A percentile compares a stretch with the other conserved stretches of the same genome.
These are phyloP conservation scores for Albophoma yamanashiensis DNA, from an alignment of 2,329 filamentous ascomycete species.

Conservation along the genomic window DNA sequence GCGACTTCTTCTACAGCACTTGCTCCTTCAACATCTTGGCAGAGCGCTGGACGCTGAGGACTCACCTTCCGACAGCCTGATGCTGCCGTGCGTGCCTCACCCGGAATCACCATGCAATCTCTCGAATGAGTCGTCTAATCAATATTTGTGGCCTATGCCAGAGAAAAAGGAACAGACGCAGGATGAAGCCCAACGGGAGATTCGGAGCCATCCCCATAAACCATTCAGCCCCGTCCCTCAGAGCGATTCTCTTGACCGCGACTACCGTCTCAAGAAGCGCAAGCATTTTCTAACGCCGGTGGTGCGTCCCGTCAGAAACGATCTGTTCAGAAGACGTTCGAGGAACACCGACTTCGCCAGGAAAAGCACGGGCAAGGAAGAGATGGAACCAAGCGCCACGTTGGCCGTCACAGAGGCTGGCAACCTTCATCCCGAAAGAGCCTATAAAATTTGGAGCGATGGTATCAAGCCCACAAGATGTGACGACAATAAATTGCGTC, in stretches of 20 bases:
- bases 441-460: background rate
- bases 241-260: background rate
- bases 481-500: background rate
- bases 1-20: background rate
- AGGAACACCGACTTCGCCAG: background rate
- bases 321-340: background rate
- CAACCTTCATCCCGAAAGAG: background rate
- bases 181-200: background rate
- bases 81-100: conserved; percentile 2
- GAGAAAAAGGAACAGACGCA: background rate
- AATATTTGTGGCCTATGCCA: background rate
- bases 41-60: conserved; percentile 1
- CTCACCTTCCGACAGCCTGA: background rate
- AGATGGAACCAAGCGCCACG: background rate
- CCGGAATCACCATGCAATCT: background rate
- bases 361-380: background rate
- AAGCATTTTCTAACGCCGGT: background rate
- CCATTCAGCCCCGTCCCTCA: background rate
- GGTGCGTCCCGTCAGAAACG: background rate
- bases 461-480: background rate
- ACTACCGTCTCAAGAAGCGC: background rate
- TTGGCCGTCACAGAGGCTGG: background rate
- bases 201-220: background rate
- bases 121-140: background rate
- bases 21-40: background rate